Conservation (phyloP, 192 early-diverging fungal species). For the Coemansia sp. region DNA sequence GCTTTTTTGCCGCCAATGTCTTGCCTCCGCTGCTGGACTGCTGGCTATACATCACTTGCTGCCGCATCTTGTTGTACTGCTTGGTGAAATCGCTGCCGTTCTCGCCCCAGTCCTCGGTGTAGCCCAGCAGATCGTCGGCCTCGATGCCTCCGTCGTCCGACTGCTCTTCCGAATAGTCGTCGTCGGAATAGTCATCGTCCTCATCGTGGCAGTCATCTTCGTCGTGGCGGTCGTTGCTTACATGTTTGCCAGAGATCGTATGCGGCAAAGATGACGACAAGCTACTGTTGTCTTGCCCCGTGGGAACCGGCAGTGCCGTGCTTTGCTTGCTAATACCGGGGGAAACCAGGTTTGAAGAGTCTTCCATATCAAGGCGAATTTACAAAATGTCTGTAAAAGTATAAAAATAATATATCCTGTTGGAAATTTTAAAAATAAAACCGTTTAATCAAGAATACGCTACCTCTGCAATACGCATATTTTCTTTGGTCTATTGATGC, state of each 20-base stretch:
- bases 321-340: background rate
- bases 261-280: background rate
- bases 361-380: background rate
- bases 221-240: conserved; percentile 7
- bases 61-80: conserved; percentile 80
- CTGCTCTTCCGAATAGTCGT: conserved; percentile 32
- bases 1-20: background rate
- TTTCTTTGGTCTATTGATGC: no score
- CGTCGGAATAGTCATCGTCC: conserved; percentile 40
- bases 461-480: no score
- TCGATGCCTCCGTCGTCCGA: conserved; percentile 61
- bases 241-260: background rate
- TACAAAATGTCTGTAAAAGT: background rate
- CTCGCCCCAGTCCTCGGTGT: conserved; percentile 76
- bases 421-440: no score
- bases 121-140: conserved; percentile 73
- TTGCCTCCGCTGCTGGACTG: conserved; percentile 25
- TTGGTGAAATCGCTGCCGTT: conserved; percentile 91
- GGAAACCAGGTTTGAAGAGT: background rate
- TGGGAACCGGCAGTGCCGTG: background rate
- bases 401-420: no score
- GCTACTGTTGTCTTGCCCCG: background rate
- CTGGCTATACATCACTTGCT: conserved; percentile 56
- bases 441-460: background rate
- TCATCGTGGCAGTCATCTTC: conserved; percentile 33